These are phyloP conservation scores for Poronia punctata DNA, from an alignment of 495 filamentous ascomycete genomes.

Conservation along the genomic window DNA sequence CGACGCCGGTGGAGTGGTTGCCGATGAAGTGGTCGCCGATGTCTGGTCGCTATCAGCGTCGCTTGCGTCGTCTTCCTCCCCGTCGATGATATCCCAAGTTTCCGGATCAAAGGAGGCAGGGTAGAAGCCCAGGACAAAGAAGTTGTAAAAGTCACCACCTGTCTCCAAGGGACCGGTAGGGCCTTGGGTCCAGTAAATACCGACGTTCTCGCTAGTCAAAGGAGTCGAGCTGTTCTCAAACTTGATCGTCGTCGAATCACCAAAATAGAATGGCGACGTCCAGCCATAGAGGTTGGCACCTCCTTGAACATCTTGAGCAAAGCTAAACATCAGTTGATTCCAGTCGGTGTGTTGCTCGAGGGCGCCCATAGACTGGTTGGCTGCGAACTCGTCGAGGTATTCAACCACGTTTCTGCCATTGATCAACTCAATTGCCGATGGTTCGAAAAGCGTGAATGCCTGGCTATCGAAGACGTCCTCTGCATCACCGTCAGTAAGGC, in stretches of 20 bases:
- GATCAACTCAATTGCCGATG: slow-evolving; percentile 38
- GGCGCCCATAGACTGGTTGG: slow-evolving; percentile 29
- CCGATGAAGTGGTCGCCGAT: too few relatives aligned
- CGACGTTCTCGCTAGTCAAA: slow-evolving; percentile 26
- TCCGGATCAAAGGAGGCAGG: slow-evolving; percentile 21
- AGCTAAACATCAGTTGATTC: slow-evolving; percentile 43
- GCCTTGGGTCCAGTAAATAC: slow-evolving; percentile 27
- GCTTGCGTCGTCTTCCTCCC: too few relatives aligned
- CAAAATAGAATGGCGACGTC: slow-evolving; percentile 41
- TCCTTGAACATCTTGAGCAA: slow-evolving; percentile 36
- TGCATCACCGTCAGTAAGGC: not conserved
- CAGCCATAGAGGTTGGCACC: slow-evolving; percentile 29
- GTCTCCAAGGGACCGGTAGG: slow-evolving; percentile 38
- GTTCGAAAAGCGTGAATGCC: slow-evolving; percentile 3
- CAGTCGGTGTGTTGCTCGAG: slow-evolving; percentile 45
- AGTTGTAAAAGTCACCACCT: slow-evolving; percentile 45
- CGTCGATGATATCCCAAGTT: slow-evolving; percentile 6
- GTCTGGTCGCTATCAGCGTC: too few relatives aligned
- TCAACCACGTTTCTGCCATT: slow-evolving; percentile 34
- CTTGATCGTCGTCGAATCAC: slow-evolving; percentile 33
- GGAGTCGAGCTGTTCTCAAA: slow-evolving; percentile 35
- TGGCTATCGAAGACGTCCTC: not conserved
- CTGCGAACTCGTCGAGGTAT: slow-evolving; percentile 38
- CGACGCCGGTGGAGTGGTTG: too few relatives aligned
- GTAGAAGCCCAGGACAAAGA: slow-evolving; percentile 37